Base-by-base conservation (phyloP, 768 basidiomycete genomes). In the Suillus subluteus region DNA sequence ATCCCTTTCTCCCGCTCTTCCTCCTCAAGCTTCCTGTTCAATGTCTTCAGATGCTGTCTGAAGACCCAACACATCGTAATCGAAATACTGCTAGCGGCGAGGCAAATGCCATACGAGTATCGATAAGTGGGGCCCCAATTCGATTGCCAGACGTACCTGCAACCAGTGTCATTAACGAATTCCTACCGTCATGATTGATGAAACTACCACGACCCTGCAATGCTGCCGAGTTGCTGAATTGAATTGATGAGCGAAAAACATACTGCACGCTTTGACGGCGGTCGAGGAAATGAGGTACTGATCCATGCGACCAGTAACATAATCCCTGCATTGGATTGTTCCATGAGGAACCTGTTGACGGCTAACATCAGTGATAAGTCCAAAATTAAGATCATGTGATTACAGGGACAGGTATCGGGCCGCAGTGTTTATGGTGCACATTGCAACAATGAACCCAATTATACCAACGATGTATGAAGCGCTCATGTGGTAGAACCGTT, bases 261-360 rank as follows among this genome's bases (percentile, higher is more conserved):
- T n/a, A 95, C 91, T 3, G 94, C 92, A 26, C 95, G 89, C 76
- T 96, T 96, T 38, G 90, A 87, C 2, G 94, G 87, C 12, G 95
- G 90, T 26, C 89, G 87, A 37, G 92, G 88, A 77, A 96, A 82
- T 32, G 83, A 82, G 69, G 81, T 84, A 64, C 79, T 82, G 66
- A 86, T 79, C 86, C 85, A 85, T 18, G 83, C 78, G 69, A 76
- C 68, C 68, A 91, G 87, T 67, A 84, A 84, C 68, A 94, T 86
- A 75, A 89, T 89, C 7, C 86, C 92, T 3, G 88, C 84, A 73
- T 91, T 90, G 6, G 87, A 86, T 70, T 89, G 87, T 4, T 89
- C 87, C 88, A 92, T 89, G 62, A 94, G 77, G 78, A 94, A 93
- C 13, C 90, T 91, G 16, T 30, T 30, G 7, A 54, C 7, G 35